Evolutionary conservation across 2,329 filamentous ascomycete genomes (phyloP), one percentile per base, ranked within the genome.

Genomic region (Paramyrothecium sp.): DNA sequence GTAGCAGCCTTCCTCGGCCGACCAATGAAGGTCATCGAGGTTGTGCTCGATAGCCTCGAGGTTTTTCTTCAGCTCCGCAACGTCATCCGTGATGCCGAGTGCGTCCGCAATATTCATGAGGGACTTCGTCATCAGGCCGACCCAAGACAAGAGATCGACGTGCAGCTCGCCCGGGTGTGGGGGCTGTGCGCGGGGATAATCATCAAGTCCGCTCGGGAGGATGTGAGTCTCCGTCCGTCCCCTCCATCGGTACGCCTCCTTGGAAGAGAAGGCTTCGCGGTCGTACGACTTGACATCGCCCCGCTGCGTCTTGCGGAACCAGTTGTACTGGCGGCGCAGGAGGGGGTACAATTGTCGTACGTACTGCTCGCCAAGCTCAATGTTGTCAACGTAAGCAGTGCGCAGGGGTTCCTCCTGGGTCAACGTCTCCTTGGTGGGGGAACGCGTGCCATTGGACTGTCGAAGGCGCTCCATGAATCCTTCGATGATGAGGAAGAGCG

Each of bases 161-260:
- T 99, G 94, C 53, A 99, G 83, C 84, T 99, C 95, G 67, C 92
- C 94, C 0, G 95, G 94, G 72, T 97, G 93, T 23, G 95, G 95
- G 16, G 95, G 93, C 73, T 96, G 91, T 10, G 95, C 84, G 52
- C 95, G 91, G 53, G 95, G 95, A 70, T 98, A 99, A 76, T 99
- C 95, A 68, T 99, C 95, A 2, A 99, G 84, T 3, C 95, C 95
- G 54, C 92, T 97, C 5, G 95, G 96, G 52, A 99, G 81, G 60
- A 96, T 89, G 71, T 98, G 95, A 51, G 87, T 85, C 34, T 90
- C 85, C 8, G 91, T 95, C 57, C 95, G 89, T 60, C 95, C 95
- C 56, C 92, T 89, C 95, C 95, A 99, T 64, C 95, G 87, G 76
- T 98, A 99, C 2, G 85, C 95, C 75, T 99, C 95, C 68, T 90